Conservation (phyloP, 1,284 basidiomycete species). For the Phlebopus sp. region DNA sequence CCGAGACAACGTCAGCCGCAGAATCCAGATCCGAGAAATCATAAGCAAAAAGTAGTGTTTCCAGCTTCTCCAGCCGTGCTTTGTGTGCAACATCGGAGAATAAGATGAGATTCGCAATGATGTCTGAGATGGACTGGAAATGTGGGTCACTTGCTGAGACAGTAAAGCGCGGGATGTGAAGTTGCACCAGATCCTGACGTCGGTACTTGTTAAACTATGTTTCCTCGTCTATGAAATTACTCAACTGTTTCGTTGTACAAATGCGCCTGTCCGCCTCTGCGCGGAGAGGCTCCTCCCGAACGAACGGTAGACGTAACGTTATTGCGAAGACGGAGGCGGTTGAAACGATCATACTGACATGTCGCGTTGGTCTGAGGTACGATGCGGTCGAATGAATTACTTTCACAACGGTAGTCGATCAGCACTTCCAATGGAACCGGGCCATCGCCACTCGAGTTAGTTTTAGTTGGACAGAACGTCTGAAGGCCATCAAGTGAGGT, state of each 20-base stretch:
- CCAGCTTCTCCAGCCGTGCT: conserved; percentile 71
- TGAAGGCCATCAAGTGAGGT: conserved; percentile 79
- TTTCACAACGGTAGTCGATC: conserved; percentile 81
- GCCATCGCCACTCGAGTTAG: conserved; percentile 39
- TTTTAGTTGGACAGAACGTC: conserved; percentile 74
- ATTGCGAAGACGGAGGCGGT: conserved; percentile 81
- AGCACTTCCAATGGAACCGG: conserved; percentile 87
- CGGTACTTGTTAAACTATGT: conserved; percentile 11
- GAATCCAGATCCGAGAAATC: conserved; percentile 82
- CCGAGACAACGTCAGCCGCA: conserved; percentile 67
- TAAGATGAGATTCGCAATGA: conserved; percentile 85
- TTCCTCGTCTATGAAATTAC: conserved; percentile 11
- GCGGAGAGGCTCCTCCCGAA: conserved; percentile 32
- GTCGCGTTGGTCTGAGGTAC: conserved; percentile 87
- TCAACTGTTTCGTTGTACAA: conserved; percentile 77
- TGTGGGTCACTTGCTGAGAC: conserved; percentile 87
- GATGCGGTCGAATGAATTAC: conserved; percentile 82
- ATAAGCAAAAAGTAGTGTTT: conserved; percentile 86
- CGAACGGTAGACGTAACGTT: conserved; percentile 53
- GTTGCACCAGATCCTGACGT: conserved; percentile 72
- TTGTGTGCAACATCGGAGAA: conserved; percentile 88
- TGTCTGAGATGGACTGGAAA: conserved; percentile 85
- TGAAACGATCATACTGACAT: conserved; percentile 93
- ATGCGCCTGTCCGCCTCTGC: conserved; percentile 54
- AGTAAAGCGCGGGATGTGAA: conserved; percentile 84